Conservation (phyloP, 306 rosid genomes). For the Medicago ruthenica region DNA sequence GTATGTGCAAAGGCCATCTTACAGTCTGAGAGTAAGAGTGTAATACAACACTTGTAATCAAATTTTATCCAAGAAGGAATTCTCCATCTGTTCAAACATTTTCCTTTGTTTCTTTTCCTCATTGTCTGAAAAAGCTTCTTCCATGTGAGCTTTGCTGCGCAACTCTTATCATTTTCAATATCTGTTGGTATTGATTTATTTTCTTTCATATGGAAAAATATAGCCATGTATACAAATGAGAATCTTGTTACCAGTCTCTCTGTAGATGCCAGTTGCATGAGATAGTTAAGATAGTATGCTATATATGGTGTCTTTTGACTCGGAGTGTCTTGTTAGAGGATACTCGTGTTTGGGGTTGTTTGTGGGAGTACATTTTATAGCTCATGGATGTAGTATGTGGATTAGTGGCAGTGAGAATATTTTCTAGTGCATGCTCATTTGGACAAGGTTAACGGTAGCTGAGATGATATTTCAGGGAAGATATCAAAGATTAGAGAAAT, state of each 20-base stretch:
- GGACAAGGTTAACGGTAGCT: neutral
- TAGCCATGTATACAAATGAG: neutral
- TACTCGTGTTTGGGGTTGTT: neutral
- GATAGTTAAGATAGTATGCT: neutral
- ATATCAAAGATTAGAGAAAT: neutral
- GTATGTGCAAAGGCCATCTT: neutral
- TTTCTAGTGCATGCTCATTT: neutral
- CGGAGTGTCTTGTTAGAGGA: neutral
- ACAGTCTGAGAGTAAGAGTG: neutral
- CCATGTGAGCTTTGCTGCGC: neutral
- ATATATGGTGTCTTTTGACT: neutral
- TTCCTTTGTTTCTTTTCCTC: neutral
- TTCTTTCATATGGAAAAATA: neutral
- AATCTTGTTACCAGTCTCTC: neutral
- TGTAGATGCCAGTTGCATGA: neutral
- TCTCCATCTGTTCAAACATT: neutral
- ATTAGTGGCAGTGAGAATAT: neutral
- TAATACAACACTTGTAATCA: neutral
- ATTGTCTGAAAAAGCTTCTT: neutral
- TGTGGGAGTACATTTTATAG: neutral
- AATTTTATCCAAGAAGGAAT: neutral
- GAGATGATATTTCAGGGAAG: neutral
- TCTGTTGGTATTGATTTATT: neutral
- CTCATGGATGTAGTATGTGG: constrained; percentile 12
- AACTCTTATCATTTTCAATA: neutral